Evolutionary conservation across 768 basidiomycete genomes (phyloP).

Genomic region (Hygrocybe coccinea): DNA sequence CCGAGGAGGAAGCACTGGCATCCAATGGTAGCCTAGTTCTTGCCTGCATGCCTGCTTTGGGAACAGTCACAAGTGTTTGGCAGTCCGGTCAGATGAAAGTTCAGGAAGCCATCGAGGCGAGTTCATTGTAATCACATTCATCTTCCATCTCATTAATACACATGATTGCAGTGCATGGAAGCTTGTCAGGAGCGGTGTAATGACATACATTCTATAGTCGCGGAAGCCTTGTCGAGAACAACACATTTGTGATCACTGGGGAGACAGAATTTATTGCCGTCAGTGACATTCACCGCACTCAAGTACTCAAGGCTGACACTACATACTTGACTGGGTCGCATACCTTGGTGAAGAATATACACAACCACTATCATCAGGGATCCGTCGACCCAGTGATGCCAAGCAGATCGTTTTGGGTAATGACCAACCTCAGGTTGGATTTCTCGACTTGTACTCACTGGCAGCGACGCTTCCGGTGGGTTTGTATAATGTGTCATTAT

Average conservation of each 20-base stretch:
- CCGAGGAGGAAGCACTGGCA: conserved; percentile 53
- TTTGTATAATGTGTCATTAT: no score
- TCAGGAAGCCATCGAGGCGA: conserved; percentile 52
- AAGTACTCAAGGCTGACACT: no score
- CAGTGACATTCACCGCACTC: no score
- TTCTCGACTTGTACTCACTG: no score
- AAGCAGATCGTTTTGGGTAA: no score
- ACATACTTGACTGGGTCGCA: no score
- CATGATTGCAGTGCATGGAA: conserved; percentile 55
- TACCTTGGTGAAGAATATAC: no score
- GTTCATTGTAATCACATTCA: conserved; percentile 19
- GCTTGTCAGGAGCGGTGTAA: conserved; percentile 64
- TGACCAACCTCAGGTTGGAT: no score
- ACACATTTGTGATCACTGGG: background rate
- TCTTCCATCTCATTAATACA: background rate
- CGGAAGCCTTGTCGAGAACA: conserved; percentile 49
- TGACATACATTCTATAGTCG: conserved; percentile 72
- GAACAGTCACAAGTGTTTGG: conserved; percentile 80
- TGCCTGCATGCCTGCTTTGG: conserved; percentile 84
- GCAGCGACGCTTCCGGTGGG: no score
- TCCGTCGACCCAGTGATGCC: no score
- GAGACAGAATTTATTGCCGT: background rate
- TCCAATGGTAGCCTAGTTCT: conserved; percentile 69
- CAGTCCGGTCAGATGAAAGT: conserved; percentile 66
- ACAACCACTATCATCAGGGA: no score